Evolutionary conservation across 768 basidiomycete species (phyloP), one percentile per base, ranked within the genome.

Genomic region (Peribolospora kevripleyi): DNA sequence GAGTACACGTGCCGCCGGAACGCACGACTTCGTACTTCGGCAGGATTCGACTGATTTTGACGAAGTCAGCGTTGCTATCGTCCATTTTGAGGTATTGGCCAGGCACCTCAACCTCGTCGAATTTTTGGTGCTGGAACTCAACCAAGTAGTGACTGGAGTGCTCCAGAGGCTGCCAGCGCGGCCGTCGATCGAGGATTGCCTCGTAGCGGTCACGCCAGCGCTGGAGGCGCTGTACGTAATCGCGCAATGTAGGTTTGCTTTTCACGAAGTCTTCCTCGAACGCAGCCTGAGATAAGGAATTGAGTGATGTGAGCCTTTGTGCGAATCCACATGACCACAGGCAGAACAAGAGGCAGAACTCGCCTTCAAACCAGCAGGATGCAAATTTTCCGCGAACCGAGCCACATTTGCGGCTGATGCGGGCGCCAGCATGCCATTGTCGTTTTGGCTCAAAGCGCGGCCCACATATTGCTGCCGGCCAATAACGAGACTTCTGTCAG

Each of bases 21-120:
- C 90, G 78, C 60, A 80, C 84, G 53, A 88, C 81, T 66, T 97
- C 91, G 61, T 87, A 82, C 62, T 82, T 83, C 9, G 87, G 78
- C 25, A 77, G 78, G 65, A 97, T 93, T 66, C 87, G 84, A 60
- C 80, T 79, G 47, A 99, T 87, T 59, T 82, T 77, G 56, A 84
- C 75, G 62, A 97, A 93, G 60, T 82, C 81, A 61, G 83, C 81
- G 65, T 86, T 86, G 62, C 74, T 84, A 67, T 98, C 91, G 67
- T 90, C 87, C 54, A 84, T 88, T 76, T 95, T 85, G 0, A 87
- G 83, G 65, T 98, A 99, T 67, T 99, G 93, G 6, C 93, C 93
- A n/a, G 90, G 90, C 51, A 98, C 78, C 64, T 98, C 90, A 45
- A 99, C 84, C 59, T 98, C 91, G 59, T 97, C 93, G 51, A 91